Evolutionary conservation across 2,329 filamentous ascomycete species (phyloP).

Genomic region (Cladosporium sp.): DNA sequence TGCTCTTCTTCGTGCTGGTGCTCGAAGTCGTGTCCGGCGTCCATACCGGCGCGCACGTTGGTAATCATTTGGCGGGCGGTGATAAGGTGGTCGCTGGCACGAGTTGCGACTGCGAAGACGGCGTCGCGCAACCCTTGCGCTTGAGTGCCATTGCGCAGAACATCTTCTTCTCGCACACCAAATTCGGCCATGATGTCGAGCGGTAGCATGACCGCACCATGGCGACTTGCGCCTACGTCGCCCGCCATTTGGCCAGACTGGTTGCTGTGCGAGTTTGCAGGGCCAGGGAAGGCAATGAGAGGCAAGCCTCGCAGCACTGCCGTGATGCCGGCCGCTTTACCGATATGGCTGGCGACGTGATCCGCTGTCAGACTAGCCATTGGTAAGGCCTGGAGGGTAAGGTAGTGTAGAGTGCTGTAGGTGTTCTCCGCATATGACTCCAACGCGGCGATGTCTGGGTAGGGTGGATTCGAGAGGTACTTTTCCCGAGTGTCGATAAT

Average conservation of each 20-base stretch:
- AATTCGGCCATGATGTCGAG: slow-evolving; percentile 85
- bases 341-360: slow-evolving; percentile 91
- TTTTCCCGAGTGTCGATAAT: slow-evolving; percentile 80
- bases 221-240: slow-evolving; percentile 45
- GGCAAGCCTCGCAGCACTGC: slow-evolving; percentile 86
- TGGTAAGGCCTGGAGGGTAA: slow-evolving; percentile 76
- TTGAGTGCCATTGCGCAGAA: slow-evolving; percentile 76
- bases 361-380: slow-evolving; percentile 82
- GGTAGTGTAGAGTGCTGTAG: slow-evolving; percentile 88
- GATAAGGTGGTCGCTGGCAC: slow-evolving; percentile 93
- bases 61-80: slow-evolving; percentile 90
- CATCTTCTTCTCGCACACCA: slow-evolving; percentile 82
- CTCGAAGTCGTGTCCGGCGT: slow-evolving; percentile 84
- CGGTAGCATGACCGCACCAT: slow-evolving; percentile 74
- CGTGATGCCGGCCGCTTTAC: slow-evolving; percentile 87
- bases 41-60: slow-evolving; percentile 71
- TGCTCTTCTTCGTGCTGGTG: slow-evolving; percentile 75
- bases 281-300: slow-evolving; percentile 75
- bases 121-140: slow-evolving; percentile 83
- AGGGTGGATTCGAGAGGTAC: slow-evolving; percentile 81
- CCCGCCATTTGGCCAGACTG: slow-evolving; percentile 43
- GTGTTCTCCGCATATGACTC: slow-evolving; percentile 94
- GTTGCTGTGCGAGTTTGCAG: slow-evolving; percentile 57
- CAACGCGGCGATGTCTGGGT: slow-evolving; percentile 68
- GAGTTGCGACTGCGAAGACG: slow-evolving; percentile 86